Percentiles rank a stretch among this genome's conserved stretches.
Conservation (phyloP, 2,329 filamentous ascomycete genomes). For the Penicillium expansum region DNA sequence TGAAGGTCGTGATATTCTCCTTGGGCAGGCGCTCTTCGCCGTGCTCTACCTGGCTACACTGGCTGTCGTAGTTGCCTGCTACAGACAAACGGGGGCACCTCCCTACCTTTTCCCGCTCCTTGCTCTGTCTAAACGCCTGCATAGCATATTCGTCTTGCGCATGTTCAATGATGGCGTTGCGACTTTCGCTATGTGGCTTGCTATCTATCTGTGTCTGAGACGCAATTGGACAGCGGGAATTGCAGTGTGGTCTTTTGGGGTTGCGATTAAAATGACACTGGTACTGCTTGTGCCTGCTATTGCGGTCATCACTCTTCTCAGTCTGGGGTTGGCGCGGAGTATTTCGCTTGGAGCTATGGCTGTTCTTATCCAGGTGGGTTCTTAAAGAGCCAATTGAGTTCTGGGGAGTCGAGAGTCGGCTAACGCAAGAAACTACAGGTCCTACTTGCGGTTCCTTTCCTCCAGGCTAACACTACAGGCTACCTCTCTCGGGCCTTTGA, state of each 20-base stretch:
- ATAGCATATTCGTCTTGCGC: constrained; percentile 88
- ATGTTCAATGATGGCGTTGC: constrained; percentile 97
- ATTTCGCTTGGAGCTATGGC: constrained; percentile 70
- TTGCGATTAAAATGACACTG: constrained; percentile 95
- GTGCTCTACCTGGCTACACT: constrained; percentile 74
- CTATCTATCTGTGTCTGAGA: constrained; percentile 75
- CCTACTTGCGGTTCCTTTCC: constrained; percentile 65
- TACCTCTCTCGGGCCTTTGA: constrained; percentile 87
- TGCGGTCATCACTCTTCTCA: constrained; percentile 71
- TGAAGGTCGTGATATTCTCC: constrained; percentile 68
- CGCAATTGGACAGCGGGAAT: constrained; percentile 71
- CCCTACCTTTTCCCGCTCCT: constrained; percentile 85
- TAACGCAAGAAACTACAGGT: constrained; percentile 38
- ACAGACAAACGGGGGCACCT: constrained; percentile 56
- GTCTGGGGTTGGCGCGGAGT: constrained; percentile 63
- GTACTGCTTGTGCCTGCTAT: constrained; percentile 80
- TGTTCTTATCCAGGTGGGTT: constrained; percentile 69
- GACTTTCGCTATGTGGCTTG: constrained; percentile 74
- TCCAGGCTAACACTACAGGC: constrained; percentile 58
- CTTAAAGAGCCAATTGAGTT: not conserved
- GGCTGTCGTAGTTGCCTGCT: constrained; percentile 76
- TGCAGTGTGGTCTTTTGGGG: constrained; percentile 69
- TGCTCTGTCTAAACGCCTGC: constrained; percentile 83
- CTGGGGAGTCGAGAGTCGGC: not conserved
- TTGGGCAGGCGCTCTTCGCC: constrained; percentile 83